Evolutionary conservation across 2,329 filamentous ascomycete species (phyloP).

Genomic region (Exserohilum rostratum): DNA sequence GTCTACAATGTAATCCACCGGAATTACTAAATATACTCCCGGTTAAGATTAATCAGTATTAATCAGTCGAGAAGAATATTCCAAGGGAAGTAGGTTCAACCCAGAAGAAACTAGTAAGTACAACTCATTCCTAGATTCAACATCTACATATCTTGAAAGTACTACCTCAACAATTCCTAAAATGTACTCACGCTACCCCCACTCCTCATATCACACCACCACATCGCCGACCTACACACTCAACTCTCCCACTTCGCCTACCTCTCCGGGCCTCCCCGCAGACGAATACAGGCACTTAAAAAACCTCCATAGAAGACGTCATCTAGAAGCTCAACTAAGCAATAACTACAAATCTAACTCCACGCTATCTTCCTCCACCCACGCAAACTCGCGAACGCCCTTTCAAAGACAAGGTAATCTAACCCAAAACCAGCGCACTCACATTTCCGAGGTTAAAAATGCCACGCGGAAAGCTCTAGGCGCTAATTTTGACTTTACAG

Average conservation of each 20-base stretch:
- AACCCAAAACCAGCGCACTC: not conserved
- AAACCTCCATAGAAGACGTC: conserved; percentile 4
- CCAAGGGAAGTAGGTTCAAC: too few relatives aligned
- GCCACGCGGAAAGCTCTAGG: conserved; percentile 22
- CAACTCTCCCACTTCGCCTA: not conserved
- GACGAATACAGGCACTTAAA: conserved; percentile 13
- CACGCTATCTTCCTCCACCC: not conserved
- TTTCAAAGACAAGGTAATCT: conserved; percentile 9
- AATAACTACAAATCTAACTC: not conserved
- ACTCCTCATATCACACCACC: not conserved
- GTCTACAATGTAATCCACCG: too few relatives aligned
- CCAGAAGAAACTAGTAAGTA: too few relatives aligned
- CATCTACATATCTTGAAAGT: too few relatives aligned
- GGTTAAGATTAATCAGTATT: too few relatives aligned
- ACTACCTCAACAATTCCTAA: too few relatives aligned
- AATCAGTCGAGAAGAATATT: too few relatives aligned
- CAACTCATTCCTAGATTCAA: too few relatives aligned
- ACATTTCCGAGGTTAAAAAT: conserved; percentile 14
- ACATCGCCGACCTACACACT: not conserved
- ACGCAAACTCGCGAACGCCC: not conserved
- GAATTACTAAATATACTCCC: too few relatives aligned
- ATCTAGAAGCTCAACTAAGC: conserved; percentile 10
- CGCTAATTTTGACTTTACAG: conserved; percentile 13
- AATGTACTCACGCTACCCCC: not conserved
- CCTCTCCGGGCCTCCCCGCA: conserved; percentile 4